Evolutionary conservation across 2,329 filamentous ascomycete genomes (phyloP).

Genomic region (Aspergillus sp.): DNA sequence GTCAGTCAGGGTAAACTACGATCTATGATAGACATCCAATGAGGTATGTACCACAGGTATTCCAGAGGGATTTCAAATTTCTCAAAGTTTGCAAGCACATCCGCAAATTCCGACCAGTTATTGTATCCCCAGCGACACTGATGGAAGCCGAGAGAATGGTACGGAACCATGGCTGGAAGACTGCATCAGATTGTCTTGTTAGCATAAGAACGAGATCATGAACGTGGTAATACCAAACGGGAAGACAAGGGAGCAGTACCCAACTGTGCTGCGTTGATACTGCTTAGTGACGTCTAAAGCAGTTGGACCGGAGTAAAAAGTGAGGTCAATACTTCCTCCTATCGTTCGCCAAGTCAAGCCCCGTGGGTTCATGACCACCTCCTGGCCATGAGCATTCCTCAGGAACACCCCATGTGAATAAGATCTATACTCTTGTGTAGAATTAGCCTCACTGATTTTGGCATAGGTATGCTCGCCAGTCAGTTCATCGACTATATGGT

Average conservation of each 20-base stretch:
- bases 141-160: constrained; percentile 81
- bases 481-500: constrained; percentile 61
- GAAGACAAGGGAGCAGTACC: constrained; percentile 34
- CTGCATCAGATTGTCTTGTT: too few species aligned
- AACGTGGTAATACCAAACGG: too few species aligned
- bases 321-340: constrained; percentile 78
- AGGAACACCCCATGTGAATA: constrained; percentile 78
- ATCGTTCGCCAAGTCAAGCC: constrained; percentile 75
- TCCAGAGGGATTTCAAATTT: constrained; percentile 62
- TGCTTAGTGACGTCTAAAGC: constrained; percentile 70
- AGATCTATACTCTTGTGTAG: constrained; percentile 62
- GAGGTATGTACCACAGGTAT: constrained; percentile 46
- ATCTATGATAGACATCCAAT: background rate
- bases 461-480: constrained; percentile 58
- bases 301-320: constrained; percentile 75
- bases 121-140: constrained; percentile 83
- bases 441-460: constrained; percentile 57
- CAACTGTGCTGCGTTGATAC: constrained; percentile 70
- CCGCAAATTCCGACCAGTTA: constrained; percentile 70
- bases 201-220: too few species aligned
- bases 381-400: constrained; percentile 76
- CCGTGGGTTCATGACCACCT: constrained; percentile 66
- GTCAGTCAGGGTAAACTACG: background rate
- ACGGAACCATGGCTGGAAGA: constrained; percentile 77
- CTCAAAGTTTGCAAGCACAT: constrained; percentile 58